Base-by-base conservation (phyloP, 768 basidiomycete genomes). In the Dictyophora rubrovolvata region DNA sequence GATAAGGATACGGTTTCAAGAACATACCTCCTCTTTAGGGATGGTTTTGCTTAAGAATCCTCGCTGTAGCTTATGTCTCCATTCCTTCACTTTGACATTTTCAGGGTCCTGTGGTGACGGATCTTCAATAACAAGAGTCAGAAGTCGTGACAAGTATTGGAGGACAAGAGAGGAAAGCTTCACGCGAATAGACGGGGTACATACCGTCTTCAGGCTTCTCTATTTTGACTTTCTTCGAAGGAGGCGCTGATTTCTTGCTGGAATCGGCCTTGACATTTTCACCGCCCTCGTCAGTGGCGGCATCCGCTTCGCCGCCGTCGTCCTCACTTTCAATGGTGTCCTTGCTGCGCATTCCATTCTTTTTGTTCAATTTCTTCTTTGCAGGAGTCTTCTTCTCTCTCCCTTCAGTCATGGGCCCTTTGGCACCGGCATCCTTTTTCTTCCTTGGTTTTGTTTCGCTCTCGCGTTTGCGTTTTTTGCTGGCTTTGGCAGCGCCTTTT, bases 51-150 rank as follows among this genome's bases (percentile, higher is more conserved):
- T 83, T 55, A 94, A 68, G 74, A 93, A 87, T 0, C 83, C 87
- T 70, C 92, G 88, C 72, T 97, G 93, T 1, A 96, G 79, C 70
- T 83, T 87, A 70, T 95, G 92, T 64, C 94, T 78, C 93, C 93
- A 95, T 60, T 89, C 87, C 67, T 88, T 85, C 65, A 94, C 91
- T 69, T 86, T 85, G 56, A 74, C 66, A 21, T 83, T 86, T 61
- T 87, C 85, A 1, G 77, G 78, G 69, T 87, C 84, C 53, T 69
- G 73, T 47, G 74, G 28, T 28, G 28, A 28, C 10, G 10, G 42
- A 42, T 42, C 12, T 42, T n/a, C 42, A 42, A 14, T 42, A n/a
- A 42, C 2, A 12, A 42, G 12, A 9, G 12, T 42, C 42, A 42
- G n/a, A 42, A 42, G 28, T 28, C 28, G 28, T 28, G 28, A 28